Evolutionary conservation across 2,329 filamentous ascomycete species (phyloP), one percentile per base, ranked within the genome.

Genomic region (Paecilomyces sp.): DNA sequence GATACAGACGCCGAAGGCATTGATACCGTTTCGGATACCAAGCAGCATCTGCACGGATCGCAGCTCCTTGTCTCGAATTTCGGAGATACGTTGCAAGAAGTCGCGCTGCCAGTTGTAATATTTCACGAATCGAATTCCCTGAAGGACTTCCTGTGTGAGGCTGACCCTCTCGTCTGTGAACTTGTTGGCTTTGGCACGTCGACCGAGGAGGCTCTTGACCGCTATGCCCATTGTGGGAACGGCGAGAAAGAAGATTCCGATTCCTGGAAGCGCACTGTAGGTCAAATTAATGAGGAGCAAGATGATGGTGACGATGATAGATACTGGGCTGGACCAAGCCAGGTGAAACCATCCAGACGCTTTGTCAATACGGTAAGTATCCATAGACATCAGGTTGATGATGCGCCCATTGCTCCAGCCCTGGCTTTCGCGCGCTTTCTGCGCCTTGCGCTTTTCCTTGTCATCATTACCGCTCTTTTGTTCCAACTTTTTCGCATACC

Each of bases 51-150:
- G 92, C 60, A 96, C 91, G 28, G 88, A 85, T 60, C 81, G 78
- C 61, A 97, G 91, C 74, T 97, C 92, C 63, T 83, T 82, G 57
- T 80, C 80, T 62, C 92, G 85, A 62, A 94, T 88, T 28, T 86
- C 81, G 47, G 85, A 83, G 12, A 96, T 81, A 22, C 91, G 85
- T 55, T 87, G 81, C 8, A 96, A 77, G 68, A 97, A 96, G 31
- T 90, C 88, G 58, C 83, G 87, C 72, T 97, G 92, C 92, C 92
- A 97, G 9, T 91, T 92, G 71, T 96, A 97, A 73, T 87, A 96
- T 74, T 97, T 97, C 76, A 97, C 92, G 69, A 97, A 96, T 30
- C 92, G 85, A 28, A 96, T 91, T 0, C 90, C 90, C 65, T 91
- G 88, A 12, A 97, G 71, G 56, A 97, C 95, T 71, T 97, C 92